Evolutionary conservation across 169 alveolate species (phyloP), one percentile per base, ranked within the genome.

Genomic region (Plasmodium cynomolgi): DNA sequence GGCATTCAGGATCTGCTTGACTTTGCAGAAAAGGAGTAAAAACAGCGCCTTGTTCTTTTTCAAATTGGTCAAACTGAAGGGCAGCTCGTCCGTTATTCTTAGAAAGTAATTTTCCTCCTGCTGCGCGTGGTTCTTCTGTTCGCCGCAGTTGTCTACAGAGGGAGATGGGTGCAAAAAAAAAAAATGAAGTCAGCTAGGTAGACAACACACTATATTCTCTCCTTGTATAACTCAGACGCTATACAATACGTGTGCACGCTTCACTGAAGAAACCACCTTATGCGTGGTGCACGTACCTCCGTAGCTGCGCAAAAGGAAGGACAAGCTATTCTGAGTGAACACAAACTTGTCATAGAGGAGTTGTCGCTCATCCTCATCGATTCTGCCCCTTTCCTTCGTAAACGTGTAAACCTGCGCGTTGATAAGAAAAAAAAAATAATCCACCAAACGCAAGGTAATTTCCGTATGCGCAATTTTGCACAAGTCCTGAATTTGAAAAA

Each of bases 401-500:
- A 58, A 90, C 8, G 68, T 17, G 9, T 80, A 56, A 62, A 90
- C 72, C 4, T 90, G 81, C 17, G 82, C 50, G 72, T 90, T 90
- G 72, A 90, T 62, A 23, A 80, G 83, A 20, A 62, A 90, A 90
- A 90, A 90, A 26, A 90, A 90, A 90, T 90, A 90, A 44, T 90
- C 94, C 34, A 90, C 50, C 44, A 90, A 58, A 26, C 91, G 56
- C 54, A 90, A 33, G 37, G 74, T 37, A 62, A 90, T 37, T 37
- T 81, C 80, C 50, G 20, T 90, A 80, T 90, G 94, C 26, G 72
- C 73, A 56, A 41, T 79, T 90, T 80, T 90, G 33, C 50, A 90
- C 13, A 90, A 62, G 77, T 80, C 91, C 33, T 68, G 91, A 7
- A 80, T 90, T 80, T 90, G 94, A 80, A 90, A 90, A 90, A 90